Conservation (phyloP, 306 rosid species). For the Mimosa pudica region DNA sequence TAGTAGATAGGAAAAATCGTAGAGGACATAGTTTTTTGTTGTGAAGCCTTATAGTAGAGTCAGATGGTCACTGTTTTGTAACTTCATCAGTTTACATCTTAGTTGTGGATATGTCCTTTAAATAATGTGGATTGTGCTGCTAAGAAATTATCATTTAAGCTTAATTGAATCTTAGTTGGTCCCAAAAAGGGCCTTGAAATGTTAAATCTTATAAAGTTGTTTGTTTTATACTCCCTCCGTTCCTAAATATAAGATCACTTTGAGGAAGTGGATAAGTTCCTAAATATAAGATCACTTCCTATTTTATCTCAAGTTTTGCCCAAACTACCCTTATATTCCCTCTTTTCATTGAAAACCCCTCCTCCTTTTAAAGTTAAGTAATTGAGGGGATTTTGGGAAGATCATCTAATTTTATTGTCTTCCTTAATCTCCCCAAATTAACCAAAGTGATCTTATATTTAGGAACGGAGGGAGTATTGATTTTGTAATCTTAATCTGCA, state of each 20-base stretch:
- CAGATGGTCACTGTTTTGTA: slow-evolving; percentile 10
- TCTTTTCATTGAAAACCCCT: no score
- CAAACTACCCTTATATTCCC: no score
- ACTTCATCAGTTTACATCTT: slow-evolving; percentile 11
- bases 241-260: no score
- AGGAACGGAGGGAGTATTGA: no score
- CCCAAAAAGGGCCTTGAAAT: not conserved
- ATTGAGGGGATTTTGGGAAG: no score
- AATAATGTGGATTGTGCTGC: not conserved
- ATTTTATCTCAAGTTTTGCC: no score
- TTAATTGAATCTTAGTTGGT: not conserved
- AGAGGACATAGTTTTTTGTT: slow-evolving; percentile 8
- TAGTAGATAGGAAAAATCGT: slow-evolving; percentile 13
- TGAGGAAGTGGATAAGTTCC: no score
- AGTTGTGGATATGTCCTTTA: not conserved
- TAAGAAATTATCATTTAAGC: not conserved
- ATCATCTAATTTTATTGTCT: no score
- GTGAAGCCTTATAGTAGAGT: slow-evolving; percentile 3
- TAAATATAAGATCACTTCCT: no score
- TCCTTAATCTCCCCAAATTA: no score
- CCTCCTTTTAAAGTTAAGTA: no score
- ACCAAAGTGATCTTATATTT: no score
- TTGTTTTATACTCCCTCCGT: not conserved
- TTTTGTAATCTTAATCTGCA: not conserved
- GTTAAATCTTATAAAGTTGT: not conserved